Percentiles rank a stretch among this genome's conserved stretches.
phyloP scores from a whole-genome alignment of 441 rosid genomes.

The Lepidium campestre region DNA sequence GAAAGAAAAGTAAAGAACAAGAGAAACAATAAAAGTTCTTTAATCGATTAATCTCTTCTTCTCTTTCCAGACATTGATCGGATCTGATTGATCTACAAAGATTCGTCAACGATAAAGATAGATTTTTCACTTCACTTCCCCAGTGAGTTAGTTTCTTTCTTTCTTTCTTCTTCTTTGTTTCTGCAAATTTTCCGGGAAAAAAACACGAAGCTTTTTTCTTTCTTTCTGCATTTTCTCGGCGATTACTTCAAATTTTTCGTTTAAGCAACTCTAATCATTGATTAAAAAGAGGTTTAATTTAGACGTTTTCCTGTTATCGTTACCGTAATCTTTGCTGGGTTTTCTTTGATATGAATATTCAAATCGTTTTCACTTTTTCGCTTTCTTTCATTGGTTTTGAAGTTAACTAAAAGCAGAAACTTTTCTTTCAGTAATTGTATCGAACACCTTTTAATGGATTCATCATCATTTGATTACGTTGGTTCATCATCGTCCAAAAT shows the following conservation, averaged over 20 bases:
- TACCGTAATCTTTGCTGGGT: conserved; percentile 32
- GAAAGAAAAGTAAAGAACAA: conserved; percentile 20
- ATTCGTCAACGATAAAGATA: conserved; percentile 20
- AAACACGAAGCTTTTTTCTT: not conserved
- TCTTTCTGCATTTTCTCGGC: conserved; percentile 22
- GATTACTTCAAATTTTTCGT: conserved; percentile 13
- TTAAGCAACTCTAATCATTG: conserved; percentile 17
- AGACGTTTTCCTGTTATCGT: conserved; percentile 17
- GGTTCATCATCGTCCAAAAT: conserved; percentile 41
- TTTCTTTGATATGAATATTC: not conserved
- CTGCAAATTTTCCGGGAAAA: conserved; percentile 6
- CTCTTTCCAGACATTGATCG: conserved; percentile 36
- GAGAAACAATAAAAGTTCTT: conserved; percentile 11
- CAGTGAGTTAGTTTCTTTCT: conserved; percentile 8
- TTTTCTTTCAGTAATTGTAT: conserved; percentile 27
- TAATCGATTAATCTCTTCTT: conserved; percentile 22
- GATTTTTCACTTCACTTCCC: not conserved
- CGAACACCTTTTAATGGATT: conserved; percentile 53
- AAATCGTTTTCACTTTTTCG: not conserved
- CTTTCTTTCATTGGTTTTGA: conserved; percentile 21
- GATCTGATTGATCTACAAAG: conserved; percentile 37
- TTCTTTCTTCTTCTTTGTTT: not conserved
- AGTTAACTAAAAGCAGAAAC: not conserved
- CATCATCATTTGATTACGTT: conserved; percentile 30
- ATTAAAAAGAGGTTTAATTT: not conserved